These are phyloP conservation scores for Tolypocladium tropicale DNA, from an alignment of 2,329 filamentous ascomycete species.

Conservation along the genomic window DNA sequence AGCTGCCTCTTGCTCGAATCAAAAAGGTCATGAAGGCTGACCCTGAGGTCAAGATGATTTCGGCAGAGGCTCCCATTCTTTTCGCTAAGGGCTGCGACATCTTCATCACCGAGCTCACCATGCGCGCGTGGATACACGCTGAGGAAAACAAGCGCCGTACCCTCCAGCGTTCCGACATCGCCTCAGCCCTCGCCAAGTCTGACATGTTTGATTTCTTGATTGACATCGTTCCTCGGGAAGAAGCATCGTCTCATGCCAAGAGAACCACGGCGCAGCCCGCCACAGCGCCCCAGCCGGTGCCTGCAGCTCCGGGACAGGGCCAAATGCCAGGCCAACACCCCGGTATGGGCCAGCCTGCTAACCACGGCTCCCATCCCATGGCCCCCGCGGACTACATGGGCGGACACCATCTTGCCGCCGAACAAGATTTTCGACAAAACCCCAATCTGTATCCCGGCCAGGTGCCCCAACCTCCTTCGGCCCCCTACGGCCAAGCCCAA, in stretches of 20 bases:
- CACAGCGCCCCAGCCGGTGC: conserved; percentile 29
- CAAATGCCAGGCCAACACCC: conserved; percentile 43
- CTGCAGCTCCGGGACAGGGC: conserved; percentile 38
- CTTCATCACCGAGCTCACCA: conserved; percentile 97
- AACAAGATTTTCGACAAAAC: conserved; percentile 71
- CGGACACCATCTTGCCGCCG: conserved; percentile 52
- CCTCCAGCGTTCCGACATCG: conserved; percentile 90
- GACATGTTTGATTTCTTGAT: conserved; percentile 99
- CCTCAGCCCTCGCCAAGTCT: conserved; percentile 87
- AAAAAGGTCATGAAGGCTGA: conserved; percentile 99
- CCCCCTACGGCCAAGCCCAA: conserved; percentile 67
- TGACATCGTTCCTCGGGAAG: conserved; percentile 94
- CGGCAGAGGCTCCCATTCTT: conserved; percentile 90
- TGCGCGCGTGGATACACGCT: conserved; percentile 98
- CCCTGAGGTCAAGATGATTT: conserved; percentile 99
- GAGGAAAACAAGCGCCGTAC: conserved; percentile 98
- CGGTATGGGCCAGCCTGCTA: conserved; percentile 41
- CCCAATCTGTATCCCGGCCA: conserved; percentile 74
- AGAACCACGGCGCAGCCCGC: conserved; percentile 47
- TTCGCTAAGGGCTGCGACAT: conserved; percentile 99
- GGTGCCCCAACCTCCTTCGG: conserved; percentile 61
- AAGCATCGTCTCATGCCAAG: conserved; percentile 79
- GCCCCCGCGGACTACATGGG: conserved; percentile 52
- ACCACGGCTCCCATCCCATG: conserved; percentile 48
- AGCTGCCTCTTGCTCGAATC: conserved; percentile 92